Base-by-base conservation (phyloP, 2,329 filamentous ascomycete genomes). In the Fusarium tuaranense region DNA sequence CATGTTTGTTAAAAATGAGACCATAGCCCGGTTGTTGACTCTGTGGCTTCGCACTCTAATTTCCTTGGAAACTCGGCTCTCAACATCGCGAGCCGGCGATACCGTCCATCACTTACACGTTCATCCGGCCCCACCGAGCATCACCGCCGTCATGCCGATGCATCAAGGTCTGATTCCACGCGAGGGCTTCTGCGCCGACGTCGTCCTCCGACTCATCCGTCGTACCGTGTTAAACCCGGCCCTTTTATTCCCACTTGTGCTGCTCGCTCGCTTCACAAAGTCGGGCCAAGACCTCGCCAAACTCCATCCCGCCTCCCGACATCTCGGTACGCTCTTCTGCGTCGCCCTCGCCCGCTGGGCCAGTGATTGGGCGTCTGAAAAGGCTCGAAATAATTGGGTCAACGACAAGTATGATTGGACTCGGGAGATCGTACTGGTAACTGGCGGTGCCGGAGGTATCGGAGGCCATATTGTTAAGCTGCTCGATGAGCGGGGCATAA, bases 361-460 rank as follows among this genome's bases (percentile, higher is more conserved):
- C 25, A 81, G 76, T 69, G 69, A 69, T 27, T 83, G 80, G 79
- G 65, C 80, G 46, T 84, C 82, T 18, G 80, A 82, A 39, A 78
- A 77, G 68, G 75, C 78, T 30, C 79, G 78, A 67, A 83, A 84
- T 71, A 83, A 83, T 59, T 83, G 82, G 82, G 73, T 78, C 22
- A 55, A 77, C 38, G 82, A 83, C 70, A 82, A 80, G 46, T 93
- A 92, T 82, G 87, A 91, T 79, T 95, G 93, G 92, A 83, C 86
- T 25, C 88, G 87, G 62, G 93, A 95, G 83, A 87, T 95, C 61
- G 91, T 94, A 4, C 85, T 95, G 51, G 87, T 95, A 22, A 95
- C 94, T 0, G 93, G 94, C 9, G 94, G 94, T 9, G 91, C 92
- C 48, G 90, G 90, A 66, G 94, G 94, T 0, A 95, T 96, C 78